phyloP scores from a whole-genome alignment of 306 rosid species.

The Lathyrus aphaca region DNA sequence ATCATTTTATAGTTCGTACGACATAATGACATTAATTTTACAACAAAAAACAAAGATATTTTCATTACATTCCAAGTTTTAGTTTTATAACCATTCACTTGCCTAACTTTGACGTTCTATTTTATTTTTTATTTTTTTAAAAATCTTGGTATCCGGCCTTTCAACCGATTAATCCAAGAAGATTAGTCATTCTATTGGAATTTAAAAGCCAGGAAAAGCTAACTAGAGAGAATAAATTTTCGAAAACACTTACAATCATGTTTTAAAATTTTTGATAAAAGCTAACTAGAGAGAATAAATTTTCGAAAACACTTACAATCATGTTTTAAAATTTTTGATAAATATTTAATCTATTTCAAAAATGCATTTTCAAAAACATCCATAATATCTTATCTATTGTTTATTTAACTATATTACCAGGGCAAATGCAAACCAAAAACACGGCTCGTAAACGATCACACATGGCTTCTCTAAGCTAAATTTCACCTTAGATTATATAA shows the following conservation, averaged over 20 bases:
- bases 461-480: background rate
- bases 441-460: background rate
- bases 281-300: background rate
- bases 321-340: background rate
- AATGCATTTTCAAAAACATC: background rate
- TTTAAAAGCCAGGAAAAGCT: no score
- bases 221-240: background rate
- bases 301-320: background rate
- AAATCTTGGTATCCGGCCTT: no score
- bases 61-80: background rate
- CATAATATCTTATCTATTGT: background rate
- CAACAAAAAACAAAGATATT: background rate
- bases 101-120: background rate
- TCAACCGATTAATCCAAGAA: no score
- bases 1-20: slow-evolving; percentile 2
- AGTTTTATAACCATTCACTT: slow-evolving; percentile 6
- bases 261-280: background rate
- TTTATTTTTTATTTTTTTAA: no score
- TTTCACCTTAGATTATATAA: background rate
- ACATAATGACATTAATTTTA: slow-evolving; percentile 8
- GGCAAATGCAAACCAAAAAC: background rate
- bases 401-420: background rate
- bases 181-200: no score
- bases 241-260: background rate
- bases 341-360: background rate